Conservation (phyloP, 129 eudicot genomes). For the Tanacetum coccineum region DNA sequence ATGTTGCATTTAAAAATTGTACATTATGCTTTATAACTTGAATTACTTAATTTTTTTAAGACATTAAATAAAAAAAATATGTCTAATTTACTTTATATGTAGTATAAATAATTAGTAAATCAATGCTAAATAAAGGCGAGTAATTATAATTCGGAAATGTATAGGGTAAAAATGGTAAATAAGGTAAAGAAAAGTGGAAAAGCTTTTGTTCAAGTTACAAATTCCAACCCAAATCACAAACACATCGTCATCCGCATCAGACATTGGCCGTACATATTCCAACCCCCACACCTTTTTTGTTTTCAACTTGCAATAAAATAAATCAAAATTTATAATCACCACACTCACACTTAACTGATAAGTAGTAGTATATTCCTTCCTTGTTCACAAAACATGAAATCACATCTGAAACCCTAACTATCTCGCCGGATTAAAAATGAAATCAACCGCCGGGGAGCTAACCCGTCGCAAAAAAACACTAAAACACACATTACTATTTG, state of each 20-base stretch:
- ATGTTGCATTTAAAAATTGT: too few species aligned
- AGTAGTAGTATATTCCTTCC: conserved; percentile 7
- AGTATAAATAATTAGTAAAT: too few species aligned
- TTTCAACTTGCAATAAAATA: conserved; percentile 13
- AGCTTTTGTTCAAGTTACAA: conserved; percentile 26
- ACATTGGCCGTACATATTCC: conserved; percentile 26
- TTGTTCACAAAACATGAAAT: too few species aligned
- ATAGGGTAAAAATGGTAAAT: too few species aligned
- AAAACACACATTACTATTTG: conserved; percentile 46
- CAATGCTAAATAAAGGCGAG: too few species aligned
- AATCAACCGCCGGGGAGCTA: conserved; percentile 38
- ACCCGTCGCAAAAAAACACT: conserved; percentile 29
- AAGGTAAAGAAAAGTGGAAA: conserved; percentile 16
- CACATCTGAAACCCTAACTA: conserved; percentile 20
- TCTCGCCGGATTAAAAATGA: conserved; percentile 36
- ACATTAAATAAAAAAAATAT: too few species aligned
- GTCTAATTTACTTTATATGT: too few species aligned
- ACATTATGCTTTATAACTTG: too few species aligned
- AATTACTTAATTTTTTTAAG: too few species aligned
- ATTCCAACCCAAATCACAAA: conserved; percentile 24
- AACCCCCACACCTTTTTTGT: conserved; percentile 3
- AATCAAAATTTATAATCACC: conserved; percentile 1
- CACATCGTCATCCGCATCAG: conserved; percentile 25
- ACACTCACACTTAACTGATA: conserved; percentile 14
- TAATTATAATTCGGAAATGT: too few species aligned